Base-by-base conservation (phyloP, 345 rosid genomes). In the Cochlearia excelsa region DNA sequence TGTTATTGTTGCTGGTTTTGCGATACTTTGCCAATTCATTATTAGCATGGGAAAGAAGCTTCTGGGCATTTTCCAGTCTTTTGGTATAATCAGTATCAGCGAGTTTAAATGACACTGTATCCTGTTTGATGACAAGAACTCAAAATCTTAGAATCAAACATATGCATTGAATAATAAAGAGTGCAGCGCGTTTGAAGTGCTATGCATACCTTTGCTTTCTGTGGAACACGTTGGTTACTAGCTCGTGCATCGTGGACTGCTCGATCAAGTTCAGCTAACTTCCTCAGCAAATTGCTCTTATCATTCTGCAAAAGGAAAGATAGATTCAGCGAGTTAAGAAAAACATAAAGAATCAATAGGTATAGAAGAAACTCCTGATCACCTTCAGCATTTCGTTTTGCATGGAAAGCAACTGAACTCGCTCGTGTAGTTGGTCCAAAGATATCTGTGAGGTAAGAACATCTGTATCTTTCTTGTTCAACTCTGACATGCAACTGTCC, bases 361-460 rank as follows among this genome's bases (percentile, higher is more conserved):
- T 57, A 16, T 16, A 35, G 51, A 58, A 33, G 26, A 44, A 59
- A 65, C 65, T 54, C 26, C 7, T 42, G 43, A 44, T 69, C 39
- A 75, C 96, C 84, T 92, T 88, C 53, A 88, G 64, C 90, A 92
- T 79, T 73, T 83, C 86, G 62, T 92, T 86, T 73, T 92, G 95
- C 49, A 86, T 81, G 7, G 84, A 74, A 53, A 88, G 95, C 65
- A 88, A 69, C 80, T 77, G 90, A 70, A 79, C 88, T 60, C 90
- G 79, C 76, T 88, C 88, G 65, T 80, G 73, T 65, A 86, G 86
- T 63, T 86, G 87, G 84, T 84, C 95, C 44, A 79, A 43, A 40
- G 51, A 60, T 69, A 92, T 71, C 70, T 82, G 80, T 9, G 82
- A 68, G 16, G 76, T 77, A 45, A 92, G 83, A 16, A 80, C 67